phyloP scores from a whole-genome alignment of 108 stramenopile genomes.

The Skeletonema tropicum region DNA sequence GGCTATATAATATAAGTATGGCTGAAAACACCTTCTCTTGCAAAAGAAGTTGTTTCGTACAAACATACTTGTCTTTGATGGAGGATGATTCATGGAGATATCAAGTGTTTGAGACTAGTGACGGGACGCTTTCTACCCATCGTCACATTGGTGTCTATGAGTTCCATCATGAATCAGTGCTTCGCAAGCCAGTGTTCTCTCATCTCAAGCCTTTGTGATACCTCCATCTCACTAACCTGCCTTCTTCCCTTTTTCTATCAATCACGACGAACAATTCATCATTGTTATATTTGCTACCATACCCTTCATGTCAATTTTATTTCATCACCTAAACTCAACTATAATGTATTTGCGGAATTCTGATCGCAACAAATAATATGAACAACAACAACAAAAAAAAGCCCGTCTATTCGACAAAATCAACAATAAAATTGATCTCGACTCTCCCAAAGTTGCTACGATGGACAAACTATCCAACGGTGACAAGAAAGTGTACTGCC shows the following conservation, averaged over 20 bases:
- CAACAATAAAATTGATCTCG: constrained; percentile 72
- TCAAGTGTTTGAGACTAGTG: too few species aligned
- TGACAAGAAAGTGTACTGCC: constrained; percentile 83
- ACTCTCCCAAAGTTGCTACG: constrained; percentile 67
- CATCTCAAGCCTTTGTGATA: too few species aligned
- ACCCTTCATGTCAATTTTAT: too few species aligned
- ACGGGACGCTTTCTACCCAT: not conserved
- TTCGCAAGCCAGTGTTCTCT: too few species aligned
- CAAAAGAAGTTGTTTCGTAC: too few species aligned
- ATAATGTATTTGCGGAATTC: too few species aligned
- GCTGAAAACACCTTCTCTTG: not conserved
- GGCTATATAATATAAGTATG: not conserved
- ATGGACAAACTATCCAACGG: constrained; percentile 54
- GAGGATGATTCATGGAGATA: too few species aligned
- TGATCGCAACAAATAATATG: not conserved
- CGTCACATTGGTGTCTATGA: not conserved
- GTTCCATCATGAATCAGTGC: not conserved
- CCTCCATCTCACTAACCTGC: too few species aligned
- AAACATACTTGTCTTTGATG: too few species aligned
- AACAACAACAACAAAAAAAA: not conserved
- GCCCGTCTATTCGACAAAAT: constrained; percentile 51
- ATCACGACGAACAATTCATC: not conserved
- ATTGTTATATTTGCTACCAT: too few species aligned
- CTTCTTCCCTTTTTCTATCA: not conserved
- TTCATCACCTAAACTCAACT: too few species aligned